Percentiles rank a stretch among this genome's conserved stretches.
These are phyloP conservation scores for Plasmodium adleri DNA, from an alignment of 169 alveolate genomes.

Conservation along the genomic window DNA sequence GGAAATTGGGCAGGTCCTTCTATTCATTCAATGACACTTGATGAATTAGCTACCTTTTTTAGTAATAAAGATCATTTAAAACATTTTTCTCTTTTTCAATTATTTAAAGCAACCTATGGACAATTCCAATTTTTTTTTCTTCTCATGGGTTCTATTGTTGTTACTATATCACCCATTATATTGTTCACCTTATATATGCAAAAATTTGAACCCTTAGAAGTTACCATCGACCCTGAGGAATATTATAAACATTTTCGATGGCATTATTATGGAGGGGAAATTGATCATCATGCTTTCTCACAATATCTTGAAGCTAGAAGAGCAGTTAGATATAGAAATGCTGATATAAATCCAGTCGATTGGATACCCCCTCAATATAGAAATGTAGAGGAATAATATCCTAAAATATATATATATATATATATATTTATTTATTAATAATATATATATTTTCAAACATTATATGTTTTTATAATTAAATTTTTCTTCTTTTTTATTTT, in stretches of 20 bases:
- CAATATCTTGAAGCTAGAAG: conserved; percentile 91
- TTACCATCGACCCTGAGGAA: conserved; percentile 83
- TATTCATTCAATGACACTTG: conserved; percentile 85
- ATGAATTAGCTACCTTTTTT: conserved; percentile 83
- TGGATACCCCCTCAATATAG: conserved; percentile 90
- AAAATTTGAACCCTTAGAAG: conserved; percentile 85
- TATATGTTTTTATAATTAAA: background rate
- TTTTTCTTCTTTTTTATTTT: background rate
- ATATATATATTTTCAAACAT: background rate
- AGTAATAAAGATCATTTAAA: conserved; percentile 78
- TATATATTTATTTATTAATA: background rate
- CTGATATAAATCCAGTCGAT: conserved; percentile 88
- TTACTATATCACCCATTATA: conserved; percentile 64
- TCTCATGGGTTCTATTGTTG: conserved; percentile 63
- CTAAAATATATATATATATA: background rate
- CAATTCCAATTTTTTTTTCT: conserved; percentile 80
- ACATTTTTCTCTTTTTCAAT: conserved; percentile 50
- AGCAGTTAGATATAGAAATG: conserved; percentile 88
- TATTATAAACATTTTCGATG: conserved; percentile 85
- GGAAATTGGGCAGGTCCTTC: conserved; percentile 84
- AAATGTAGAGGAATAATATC: conserved; percentile 65
- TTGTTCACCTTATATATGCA: conserved; percentile 80
- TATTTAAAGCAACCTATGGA: conserved; percentile 77
- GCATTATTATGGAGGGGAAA: conserved; percentile 88
- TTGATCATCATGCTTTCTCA: conserved; percentile 90